Base-by-base conservation (phyloP, 345 rosid genomes). In the Brassica rapa region DNA sequence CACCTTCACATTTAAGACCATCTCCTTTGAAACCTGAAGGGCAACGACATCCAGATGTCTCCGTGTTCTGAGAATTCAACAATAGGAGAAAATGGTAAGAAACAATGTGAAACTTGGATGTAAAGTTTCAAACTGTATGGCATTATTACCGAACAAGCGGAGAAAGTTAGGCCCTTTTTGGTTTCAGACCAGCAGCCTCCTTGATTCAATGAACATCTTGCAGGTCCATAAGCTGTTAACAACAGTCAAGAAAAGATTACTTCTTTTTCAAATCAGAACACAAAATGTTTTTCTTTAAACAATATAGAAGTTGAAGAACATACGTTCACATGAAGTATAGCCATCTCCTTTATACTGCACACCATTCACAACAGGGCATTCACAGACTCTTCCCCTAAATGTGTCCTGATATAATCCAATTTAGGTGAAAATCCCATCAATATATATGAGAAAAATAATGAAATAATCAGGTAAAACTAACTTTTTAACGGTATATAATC, bases 141-240 rank as follows among this genome's bases (percentile, higher is more conserved):
- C 66, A 56, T 30, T 19, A 29, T 6, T 25, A 75, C 99, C 82
- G 88, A 84, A 76, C 99, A 92, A 46, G 99, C 98, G 0, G 98
- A 95, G 87, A 82, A 88, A 59, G 85, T 85, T 71, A 41, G 53
- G 49, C 89, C 97, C 53, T 86, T 37, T 77, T 25, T 83, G 33
- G 90, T 62, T 11, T 91, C 96, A n/a, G 94, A 89, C 99, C 99
- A 95, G 86, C 99, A 95, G 14, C 98, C 94, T 71, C 99, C 98
- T 66, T 87, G 82, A 75, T 86, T 74, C 14, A 95, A 81, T 7
- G 88, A 71, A 72, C 99, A 95, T 68, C 99, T 86, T 32, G 88
- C 93, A 74, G 97, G 89, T 46, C 99, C 98, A 82, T 81, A 80
- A 55, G 92, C 99, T 95, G 90, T 76, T 19, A 57, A 62, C 4